These are phyloP conservation scores for Penicillium hesseltinei DNA, from an alignment of 2,329 filamentous ascomycete genomes.

Conservation along the genomic window DNA sequence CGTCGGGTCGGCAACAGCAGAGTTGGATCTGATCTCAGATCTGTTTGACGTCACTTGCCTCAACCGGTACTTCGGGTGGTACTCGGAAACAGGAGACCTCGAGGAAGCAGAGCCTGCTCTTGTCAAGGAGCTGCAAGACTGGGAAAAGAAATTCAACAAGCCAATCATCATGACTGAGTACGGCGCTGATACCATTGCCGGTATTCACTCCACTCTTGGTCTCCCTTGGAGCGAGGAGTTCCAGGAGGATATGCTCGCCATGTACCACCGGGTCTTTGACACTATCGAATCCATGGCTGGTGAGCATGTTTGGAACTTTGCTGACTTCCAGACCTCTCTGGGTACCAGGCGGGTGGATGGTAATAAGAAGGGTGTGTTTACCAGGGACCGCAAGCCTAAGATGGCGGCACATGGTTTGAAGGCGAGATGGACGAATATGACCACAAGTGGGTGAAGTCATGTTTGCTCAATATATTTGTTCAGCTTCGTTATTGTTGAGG, in stretches of 20 bases:
- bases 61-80: slow-evolving; percentile 34
- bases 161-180: slow-evolving; percentile 34
- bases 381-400: slow-evolving; percentile 2
- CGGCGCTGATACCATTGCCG: slow-evolving; percentile 29
- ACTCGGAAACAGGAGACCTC: slow-evolving; percentile 23
- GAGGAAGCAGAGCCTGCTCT: slow-evolving; percentile 23
- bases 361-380: slow-evolving; percentile 6
- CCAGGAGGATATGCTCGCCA: slow-evolving; percentile 25
- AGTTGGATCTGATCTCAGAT: slow-evolving; percentile 22
- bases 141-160: slow-evolving; percentile 26
- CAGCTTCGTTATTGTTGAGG: not conserved
- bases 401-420: not conserved
- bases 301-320: slow-evolving; percentile 20
- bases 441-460: not conserved
- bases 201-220: slow-evolving; percentile 25
- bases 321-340: slow-evolving; percentile 5
- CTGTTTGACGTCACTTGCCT: slow-evolving; percentile 30
- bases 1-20: slow-evolving; percentile 1
- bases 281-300: slow-evolving; percentile 26
- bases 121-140: slow-evolving; percentile 22
- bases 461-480: not conserved
- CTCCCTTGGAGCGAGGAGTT: slow-evolving; percentile 34
- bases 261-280: slow-evolving; percentile 34
- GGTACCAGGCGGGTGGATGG: not conserved
- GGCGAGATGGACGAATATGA: not conserved